A percentile compares a stretch with the other conserved stretches of the same genome.
These are phyloP conservation scores for Suillus paluster DNA, from an alignment of 768 basidiomycete species.

Conservation along the genomic window DNA sequence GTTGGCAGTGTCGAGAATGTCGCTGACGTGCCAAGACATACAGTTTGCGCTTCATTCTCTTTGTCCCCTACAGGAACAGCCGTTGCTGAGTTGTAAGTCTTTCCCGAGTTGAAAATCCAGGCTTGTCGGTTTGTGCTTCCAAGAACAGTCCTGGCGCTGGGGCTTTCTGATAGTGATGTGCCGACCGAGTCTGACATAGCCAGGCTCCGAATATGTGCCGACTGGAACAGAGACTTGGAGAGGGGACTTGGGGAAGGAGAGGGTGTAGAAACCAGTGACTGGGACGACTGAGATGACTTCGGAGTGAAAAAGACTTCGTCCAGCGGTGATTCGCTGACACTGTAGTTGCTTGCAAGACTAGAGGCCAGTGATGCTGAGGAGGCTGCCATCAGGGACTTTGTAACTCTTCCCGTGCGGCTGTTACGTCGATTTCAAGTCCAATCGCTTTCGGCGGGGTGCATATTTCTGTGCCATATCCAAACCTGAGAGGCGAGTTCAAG, in stretches of 20 bases:
- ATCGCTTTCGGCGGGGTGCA: neutral
- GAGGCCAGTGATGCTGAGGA: neutral
- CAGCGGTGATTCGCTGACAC: constrained; percentile 4
- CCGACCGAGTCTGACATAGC: neutral
- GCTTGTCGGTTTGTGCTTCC: constrained; percentile 7
- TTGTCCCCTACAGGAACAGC: constrained; percentile 14
- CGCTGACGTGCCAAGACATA: constrained; percentile 22
- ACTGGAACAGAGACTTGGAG: neutral
- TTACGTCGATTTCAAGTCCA: neutral
- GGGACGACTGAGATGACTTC: constrained; percentile 4
- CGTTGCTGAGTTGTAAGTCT: constrained; percentile 11
- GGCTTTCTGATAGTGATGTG: neutral
- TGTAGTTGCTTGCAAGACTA: neutral
- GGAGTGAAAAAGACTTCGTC: constrained; percentile 7
- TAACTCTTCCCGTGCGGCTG: neutral
- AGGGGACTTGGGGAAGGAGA: constrained; percentile 6
- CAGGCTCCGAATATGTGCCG: neutral
- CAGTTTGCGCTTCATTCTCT: constrained; percentile 22
- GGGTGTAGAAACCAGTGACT: neutral
- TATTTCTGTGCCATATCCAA: neutral
- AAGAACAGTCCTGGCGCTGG: constrained; percentile 1
- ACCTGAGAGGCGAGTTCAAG: constrained; percentile 1
- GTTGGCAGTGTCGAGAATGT: constrained; percentile 32
- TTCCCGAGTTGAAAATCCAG: constrained; percentile 7
- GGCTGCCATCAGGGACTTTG: neutral